These are phyloP conservation scores for Phlebopus sp. DNA, from an alignment of 1,284 basidiomycete genomes.

Conservation along the genomic window DNA sequence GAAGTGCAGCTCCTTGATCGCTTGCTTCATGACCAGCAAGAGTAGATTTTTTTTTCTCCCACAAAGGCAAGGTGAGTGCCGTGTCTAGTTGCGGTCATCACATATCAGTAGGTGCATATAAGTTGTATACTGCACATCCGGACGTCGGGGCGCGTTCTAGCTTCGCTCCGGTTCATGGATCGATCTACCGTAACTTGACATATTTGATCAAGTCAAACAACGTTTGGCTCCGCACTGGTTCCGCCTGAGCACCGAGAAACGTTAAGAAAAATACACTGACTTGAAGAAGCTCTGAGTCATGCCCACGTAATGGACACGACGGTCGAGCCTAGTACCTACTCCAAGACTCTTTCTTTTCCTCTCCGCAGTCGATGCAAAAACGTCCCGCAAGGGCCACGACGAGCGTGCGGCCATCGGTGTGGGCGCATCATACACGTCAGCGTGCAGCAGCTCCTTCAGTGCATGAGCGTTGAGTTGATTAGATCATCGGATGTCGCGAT, in stretches of 20 bases:
- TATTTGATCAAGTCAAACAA: background rate
- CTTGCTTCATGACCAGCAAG: conserved; percentile 21
- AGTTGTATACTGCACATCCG: background rate
- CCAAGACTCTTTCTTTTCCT: too few species aligned
- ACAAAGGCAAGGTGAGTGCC: background rate
- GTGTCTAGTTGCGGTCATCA: background rate
- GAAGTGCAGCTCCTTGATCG: conserved; percentile 47
- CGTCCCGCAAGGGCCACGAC: too few species aligned
- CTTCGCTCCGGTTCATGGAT: background rate
- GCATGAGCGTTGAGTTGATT: too few species aligned
- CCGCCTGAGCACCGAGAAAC: background rate
- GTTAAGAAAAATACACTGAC: too few species aligned
- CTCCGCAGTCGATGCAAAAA: too few species aligned
- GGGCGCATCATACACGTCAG: too few species aligned
- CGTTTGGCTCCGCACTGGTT: background rate
- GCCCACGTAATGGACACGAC: background rate
- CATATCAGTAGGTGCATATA: too few species aligned
- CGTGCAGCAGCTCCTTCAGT: too few species aligned
- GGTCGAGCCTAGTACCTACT: too few species aligned
- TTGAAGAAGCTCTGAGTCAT: background rate
- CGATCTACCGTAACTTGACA: background rate
- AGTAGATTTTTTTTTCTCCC: too few species aligned
- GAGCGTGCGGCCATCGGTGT: too few species aligned
- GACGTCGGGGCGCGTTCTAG: background rate
- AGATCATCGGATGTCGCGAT: too few species aligned